Percentiles rank a stretch among this genome's conserved stretches.
phyloP scores from a whole-genome alignment of 208 protist genomes.

The Acanthamoeba triangularis region DNA sequence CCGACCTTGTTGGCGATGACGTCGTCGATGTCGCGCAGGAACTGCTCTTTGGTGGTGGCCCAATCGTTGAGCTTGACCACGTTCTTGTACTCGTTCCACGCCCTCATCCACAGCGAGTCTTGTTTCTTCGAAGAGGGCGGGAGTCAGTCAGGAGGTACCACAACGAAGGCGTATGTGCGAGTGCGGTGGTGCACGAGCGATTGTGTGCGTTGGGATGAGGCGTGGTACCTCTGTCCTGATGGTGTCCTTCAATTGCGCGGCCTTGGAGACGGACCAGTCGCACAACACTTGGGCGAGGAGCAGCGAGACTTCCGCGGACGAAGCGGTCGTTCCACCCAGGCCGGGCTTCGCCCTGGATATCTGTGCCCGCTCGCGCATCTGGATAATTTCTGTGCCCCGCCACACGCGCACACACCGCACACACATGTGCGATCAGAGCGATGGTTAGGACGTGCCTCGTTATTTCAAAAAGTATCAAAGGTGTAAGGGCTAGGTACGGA shows the following conservation, averaged over 20 bases:
- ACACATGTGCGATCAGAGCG: background rate
- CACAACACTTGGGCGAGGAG: background rate
- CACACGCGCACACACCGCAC: too few relatives aligned
- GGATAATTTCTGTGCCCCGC: background rate
- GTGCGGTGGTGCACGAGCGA: background rate
- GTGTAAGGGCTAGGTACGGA: background rate
- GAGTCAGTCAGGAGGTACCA: background rate
- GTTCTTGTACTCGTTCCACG: constrained; percentile 1
- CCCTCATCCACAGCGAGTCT: constrained; percentile 32
- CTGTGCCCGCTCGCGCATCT: background rate
- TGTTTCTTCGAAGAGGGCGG: background rate
- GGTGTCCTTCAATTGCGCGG: background rate
- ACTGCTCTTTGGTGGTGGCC: background rate
- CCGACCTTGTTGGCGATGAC: background rate
- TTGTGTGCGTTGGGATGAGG: too few relatives aligned
- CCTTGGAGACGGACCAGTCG: constrained; percentile 6
- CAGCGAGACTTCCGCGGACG: background rate
- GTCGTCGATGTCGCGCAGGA: background rate
- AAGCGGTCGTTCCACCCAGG: too few relatives aligned
- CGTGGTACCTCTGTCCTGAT: constrained; percentile 1
- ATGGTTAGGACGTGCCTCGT: too few relatives aligned
- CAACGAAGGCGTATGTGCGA: too few relatives aligned
- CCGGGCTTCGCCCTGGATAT: background rate
- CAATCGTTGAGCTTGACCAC: background rate
- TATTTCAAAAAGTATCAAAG: background rate